A percentile compares a stretch with the other conserved stretches of the same genome.
phyloP scores from a whole-genome alignment of 495 filamentous ascomycete genomes.

The Penicillium antarcticum region DNA sequence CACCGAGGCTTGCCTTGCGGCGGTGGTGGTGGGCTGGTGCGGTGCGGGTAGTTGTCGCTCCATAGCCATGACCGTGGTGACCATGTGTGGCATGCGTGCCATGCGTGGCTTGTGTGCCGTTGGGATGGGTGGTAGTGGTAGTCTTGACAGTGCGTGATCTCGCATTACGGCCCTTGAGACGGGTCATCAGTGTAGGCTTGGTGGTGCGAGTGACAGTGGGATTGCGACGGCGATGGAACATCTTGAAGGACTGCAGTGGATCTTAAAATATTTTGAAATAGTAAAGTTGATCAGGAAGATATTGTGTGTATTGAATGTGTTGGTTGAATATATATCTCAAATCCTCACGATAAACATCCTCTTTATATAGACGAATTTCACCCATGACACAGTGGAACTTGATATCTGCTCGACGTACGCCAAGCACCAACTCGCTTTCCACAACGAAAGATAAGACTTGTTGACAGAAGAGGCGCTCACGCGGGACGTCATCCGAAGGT shows the following conservation, averaged over 20 bases:
- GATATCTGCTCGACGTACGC: conserved; percentile 12
- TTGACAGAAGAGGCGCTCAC: conserved; percentile 10
- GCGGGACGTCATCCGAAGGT: conserved; percentile 21
- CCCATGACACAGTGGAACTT: background rate
- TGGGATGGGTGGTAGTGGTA: conserved; percentile 21
- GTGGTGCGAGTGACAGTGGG: conserved; percentile 34
- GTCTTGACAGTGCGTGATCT: conserved; percentile 26
- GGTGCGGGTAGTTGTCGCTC: conserved; percentile 23
- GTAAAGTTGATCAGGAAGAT: background rate
- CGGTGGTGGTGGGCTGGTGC: conserved; percentile 44
- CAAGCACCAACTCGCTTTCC: conserved; percentile 12
- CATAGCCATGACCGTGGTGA: background rate
- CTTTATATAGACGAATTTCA: conserved; percentile 2
- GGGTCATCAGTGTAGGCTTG: conserved; percentile 45
- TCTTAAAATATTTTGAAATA: background rate
- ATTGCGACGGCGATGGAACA: conserved; percentile 26
- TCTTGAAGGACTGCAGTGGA: conserved; percentile 7
- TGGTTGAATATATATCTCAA: background rate
- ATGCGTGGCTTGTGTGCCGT: background rate
- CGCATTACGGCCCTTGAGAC: conserved; percentile 26
- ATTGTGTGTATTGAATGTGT: background rate
- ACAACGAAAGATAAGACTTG: background rate
- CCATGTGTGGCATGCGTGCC: background rate
- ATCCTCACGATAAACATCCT: background rate
- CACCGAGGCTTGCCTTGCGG: conserved; percentile 56